Evolutionary conservation across 768 basidiomycete genomes (phyloP).

Genomic region (Leccinellum albellum): DNA sequence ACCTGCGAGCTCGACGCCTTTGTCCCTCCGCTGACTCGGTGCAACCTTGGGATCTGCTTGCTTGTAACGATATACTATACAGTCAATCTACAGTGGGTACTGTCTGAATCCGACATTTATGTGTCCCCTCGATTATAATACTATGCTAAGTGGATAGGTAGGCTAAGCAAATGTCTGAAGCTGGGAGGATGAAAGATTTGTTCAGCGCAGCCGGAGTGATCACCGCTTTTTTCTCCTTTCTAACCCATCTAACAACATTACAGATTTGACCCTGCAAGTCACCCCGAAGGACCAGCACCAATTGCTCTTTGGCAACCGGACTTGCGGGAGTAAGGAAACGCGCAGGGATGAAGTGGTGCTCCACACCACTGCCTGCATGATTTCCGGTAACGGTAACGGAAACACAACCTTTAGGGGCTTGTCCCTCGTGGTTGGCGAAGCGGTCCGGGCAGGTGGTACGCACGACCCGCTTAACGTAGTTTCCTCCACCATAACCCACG

Average conservation of each 20-base stretch:
- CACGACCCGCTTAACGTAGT: not conserved
- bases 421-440: not conserved
- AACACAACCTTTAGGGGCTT: not conserved
- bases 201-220: not conserved
- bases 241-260: not conserved
- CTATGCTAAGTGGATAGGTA: not conserved
- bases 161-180: not conserved
- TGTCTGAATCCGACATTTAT: too few species aligned
- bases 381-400: not conserved
- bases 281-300: not conserved
- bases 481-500: not conserved
- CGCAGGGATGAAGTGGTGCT: not conserved
- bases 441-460: not conserved
- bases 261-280: not conserved
- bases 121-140: not conserved
- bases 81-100: too few species aligned
- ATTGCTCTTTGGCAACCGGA: not conserved
- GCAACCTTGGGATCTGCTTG: too few species aligned
- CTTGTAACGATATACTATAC: too few species aligned
- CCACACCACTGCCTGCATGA: not conserved
- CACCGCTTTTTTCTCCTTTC: not conserved
- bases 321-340: not conserved
- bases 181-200: not conserved
- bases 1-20: not conserved
- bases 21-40: too few species aligned